phyloP scores from a whole-genome alignment of 1,139 yeast species.

The Blastobotrys indianensis region DNA sequence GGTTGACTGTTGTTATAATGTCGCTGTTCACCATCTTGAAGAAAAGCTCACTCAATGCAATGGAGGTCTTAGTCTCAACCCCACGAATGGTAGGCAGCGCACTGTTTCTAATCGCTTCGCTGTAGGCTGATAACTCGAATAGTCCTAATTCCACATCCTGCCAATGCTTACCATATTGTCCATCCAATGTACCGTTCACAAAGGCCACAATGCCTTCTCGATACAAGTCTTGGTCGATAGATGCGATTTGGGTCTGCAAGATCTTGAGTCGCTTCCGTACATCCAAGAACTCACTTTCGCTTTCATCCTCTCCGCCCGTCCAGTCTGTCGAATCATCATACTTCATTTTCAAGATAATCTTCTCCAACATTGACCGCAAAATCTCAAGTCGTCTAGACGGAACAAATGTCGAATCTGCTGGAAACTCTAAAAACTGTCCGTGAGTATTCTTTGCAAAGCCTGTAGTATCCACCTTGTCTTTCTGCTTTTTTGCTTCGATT shows the following conservation, averaged over 20 bases:
- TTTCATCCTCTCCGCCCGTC: slow-evolving; percentile 46
- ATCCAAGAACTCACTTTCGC: slow-evolving; percentile 73
- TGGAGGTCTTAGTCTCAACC: slow-evolving; percentile 27
- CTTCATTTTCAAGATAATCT: slow-evolving; percentile 70
- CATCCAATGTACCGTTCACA: slow-evolving; percentile 51
- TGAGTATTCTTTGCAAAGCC: slow-evolving; percentile 23
- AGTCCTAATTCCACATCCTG: slow-evolving; percentile 80
- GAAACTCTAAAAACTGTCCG: slow-evolving; percentile 26
- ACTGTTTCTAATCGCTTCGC: slow-evolving; percentile 75
- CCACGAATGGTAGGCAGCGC: slow-evolving; percentile 57
- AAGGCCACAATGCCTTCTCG: slow-evolving; percentile 62
- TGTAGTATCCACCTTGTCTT: slow-evolving; percentile 26
- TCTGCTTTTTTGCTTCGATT: slow-evolving; percentile 39
- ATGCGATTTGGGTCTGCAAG: slow-evolving; percentile 81
- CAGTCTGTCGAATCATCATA: slow-evolving; percentile 67
- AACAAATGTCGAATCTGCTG: slow-evolving; percentile 29
- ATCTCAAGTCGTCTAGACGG: slow-evolving; percentile 42
- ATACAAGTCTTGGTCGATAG: slow-evolving; percentile 66
- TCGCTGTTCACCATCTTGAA: slow-evolving; percentile 58
- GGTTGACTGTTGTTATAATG: slow-evolving; percentile 41
- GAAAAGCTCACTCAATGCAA: slow-evolving; percentile 43
- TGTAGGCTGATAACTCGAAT: slow-evolving; percentile 68
- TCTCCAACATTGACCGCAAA: slow-evolving; percentile 57
- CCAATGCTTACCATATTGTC: slow-evolving; percentile 44
- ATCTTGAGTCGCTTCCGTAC: slow-evolving; percentile 64